Evolutionary conservation across 345 rosid genomes (phyloP), one percentile per base, ranked within the genome.

Genomic region (Eucalyptus sp.): DNA sequence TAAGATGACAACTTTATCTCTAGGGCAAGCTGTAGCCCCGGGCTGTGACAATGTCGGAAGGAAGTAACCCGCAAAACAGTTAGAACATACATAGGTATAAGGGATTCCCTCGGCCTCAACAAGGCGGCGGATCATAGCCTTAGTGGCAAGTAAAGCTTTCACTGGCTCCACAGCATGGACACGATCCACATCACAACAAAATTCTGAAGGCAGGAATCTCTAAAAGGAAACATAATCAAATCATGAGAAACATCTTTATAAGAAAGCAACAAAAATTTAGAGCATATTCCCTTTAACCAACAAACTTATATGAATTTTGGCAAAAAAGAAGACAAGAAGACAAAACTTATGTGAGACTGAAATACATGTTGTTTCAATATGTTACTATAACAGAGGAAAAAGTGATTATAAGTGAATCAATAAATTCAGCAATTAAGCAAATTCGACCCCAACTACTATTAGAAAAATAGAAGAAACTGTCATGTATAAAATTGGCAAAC

Each of bases 191-290:
- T 89, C 88, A 37, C 16, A 3, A 13, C 79, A 86, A 71, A 89
- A 86, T 43, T 86, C 88, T 31, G 88, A 89, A 44, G 90, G 90
- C 25, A 89, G 33, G 46, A 89, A 89, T 20, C 88, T 89, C 90
- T 86, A 29, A 56, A 25, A 20, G 14, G 50, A 13, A 66, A 62
- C 31, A 16, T 37, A 86, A 86, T 51, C 44, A 27, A 86, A 86
- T 86, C 46, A 86, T 12, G 18, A 86, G 41, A 51, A 86, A 56
- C 1, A 10, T 37, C 10, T 10, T 29, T 27, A 49, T 86, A 37
- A 16, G 43, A 50, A 86, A 86, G 62, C 60, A 54, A 86, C 48
- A 41, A 13, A 37, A 71, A 71, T 43, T 20, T 17, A 71, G 27
- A 71, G 81, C 3, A 71, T 18, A 71, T 37, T 9, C 46, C 46